Evolutionary conservation across 345 rosid species (phyloP).

Genomic region (Hypericum perforatum): DNA sequence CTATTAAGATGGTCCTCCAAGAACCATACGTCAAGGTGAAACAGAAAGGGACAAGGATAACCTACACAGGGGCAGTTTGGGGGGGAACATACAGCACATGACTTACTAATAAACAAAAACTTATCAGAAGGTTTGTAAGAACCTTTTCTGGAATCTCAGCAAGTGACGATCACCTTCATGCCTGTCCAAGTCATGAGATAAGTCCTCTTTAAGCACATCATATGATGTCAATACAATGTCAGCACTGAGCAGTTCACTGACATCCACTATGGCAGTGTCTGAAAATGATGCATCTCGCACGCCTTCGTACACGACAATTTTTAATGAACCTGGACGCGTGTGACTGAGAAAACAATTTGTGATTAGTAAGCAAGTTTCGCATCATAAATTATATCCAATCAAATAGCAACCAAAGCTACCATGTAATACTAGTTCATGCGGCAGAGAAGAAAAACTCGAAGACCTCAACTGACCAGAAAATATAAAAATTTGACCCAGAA

Average conservation of each 20-base stretch:
- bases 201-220: constrained; percentile 93
- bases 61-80: too few relatives aligned
- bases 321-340: constrained; percentile 71
- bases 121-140: constrained; percentile 18
- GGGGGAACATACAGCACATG: too few relatives aligned
- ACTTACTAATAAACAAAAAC: constrained; percentile 1
- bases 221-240: constrained; percentile 87
- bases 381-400: constrained; percentile 2
- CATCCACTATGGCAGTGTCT: constrained; percentile 37
- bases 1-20: too few relatives aligned
- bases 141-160: constrained; percentile 95
- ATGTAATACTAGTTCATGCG: too few relatives aligned
- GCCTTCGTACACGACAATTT: constrained; percentile 70
- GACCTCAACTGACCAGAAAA: too few relatives aligned
- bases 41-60: too few relatives aligned
- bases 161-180: constrained; percentile 84
- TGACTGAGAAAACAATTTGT: constrained; percentile 44
- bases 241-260: constrained; percentile 54
- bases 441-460: too few relatives aligned
- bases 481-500: too few relatives aligned
- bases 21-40: too few relatives aligned
- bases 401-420: constrained; percentile 1
- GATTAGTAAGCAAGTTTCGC: constrained; percentile 14
- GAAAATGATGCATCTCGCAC: constrained; percentile 58
- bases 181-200: constrained; percentile 85